A percentile compares a stretch with the other conserved stretches of the same genome.
phyloP scores from a whole-genome alignment of 495 filamentous ascomycete genomes.

The Rostrohypoxylon terebratum region DNA sequence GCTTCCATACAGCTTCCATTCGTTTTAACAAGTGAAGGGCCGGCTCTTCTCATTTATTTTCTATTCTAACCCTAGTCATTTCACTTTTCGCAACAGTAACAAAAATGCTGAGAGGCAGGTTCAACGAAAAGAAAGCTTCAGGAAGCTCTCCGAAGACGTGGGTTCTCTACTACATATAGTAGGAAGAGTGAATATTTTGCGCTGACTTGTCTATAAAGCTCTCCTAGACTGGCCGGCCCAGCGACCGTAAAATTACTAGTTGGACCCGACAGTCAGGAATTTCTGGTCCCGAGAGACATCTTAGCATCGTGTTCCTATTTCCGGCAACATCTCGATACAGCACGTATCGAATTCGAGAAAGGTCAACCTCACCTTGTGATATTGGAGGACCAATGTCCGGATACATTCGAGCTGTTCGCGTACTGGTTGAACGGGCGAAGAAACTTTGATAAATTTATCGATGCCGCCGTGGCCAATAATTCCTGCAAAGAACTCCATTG shows the following conservation, averaged over 20 bases:
- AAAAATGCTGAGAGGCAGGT: slow-evolving; percentile 40
- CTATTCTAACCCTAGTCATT: not conserved
- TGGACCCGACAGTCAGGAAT: slow-evolving; percentile 56
- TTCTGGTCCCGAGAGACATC: slow-evolving; percentile 55
- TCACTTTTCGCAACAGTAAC: slow-evolving; percentile 9
- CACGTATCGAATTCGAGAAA: slow-evolving; percentile 41
- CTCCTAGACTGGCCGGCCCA: slow-evolving; percentile 43
- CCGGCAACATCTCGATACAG: slow-evolving; percentile 50
- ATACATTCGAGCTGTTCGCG: slow-evolving; percentile 62
- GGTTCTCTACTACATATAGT: slow-evolving; percentile 12
- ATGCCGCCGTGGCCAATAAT: slow-evolving; percentile 48
- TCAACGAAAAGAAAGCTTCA: slow-evolving; percentile 29
- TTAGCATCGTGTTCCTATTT: slow-evolving; percentile 58
- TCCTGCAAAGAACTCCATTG: slow-evolving; percentile 52
- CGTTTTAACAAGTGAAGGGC: slow-evolving; percentile 10
- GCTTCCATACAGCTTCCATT: slow-evolving; percentile 12
- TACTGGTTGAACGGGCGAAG: slow-evolving; percentile 58
- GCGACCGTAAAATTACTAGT: slow-evolving; percentile 57
- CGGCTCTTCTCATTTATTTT: slow-evolving; percentile 16
- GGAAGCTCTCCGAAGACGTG: slow-evolving; percentile 35
- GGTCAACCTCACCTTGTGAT: slow-evolving; percentile 48
- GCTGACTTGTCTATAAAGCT: slow-evolving; percentile 11
- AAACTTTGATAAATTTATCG: slow-evolving; percentile 54
- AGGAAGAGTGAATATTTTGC: not conserved
- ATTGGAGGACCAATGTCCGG: slow-evolving; percentile 56